Base-by-base conservation (phyloP, 139 green algal genomes). In the Micromonas pusilla region DNA sequence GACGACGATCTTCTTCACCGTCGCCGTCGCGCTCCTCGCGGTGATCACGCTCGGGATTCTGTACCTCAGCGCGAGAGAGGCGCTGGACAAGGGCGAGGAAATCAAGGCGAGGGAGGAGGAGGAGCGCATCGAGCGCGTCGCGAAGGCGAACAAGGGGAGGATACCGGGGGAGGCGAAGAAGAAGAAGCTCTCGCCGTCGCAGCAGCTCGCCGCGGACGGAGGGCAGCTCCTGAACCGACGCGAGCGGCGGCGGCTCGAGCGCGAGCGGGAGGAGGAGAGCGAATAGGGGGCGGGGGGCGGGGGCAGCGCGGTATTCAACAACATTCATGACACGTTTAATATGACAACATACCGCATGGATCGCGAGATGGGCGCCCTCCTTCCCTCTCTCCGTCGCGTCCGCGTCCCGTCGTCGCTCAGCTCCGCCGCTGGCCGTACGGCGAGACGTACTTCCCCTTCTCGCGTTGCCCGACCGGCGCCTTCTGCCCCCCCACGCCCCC, bases 111-210 rank as follows among this genome's bases (percentile, higher is more conserved):
- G 66, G 37, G 66, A 73, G 33, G 66, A 73, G 37, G 33, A 54
- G 33, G 66, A 73, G 37, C 66, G 66, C 31, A 28, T 53, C 1
- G 66, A 52, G 20, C 66, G 66, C 1, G 33, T 73, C 32, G 3
- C 52, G 13, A 31, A 52, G 66, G 66, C 66, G 66, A 73, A 73
- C 66, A 73, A 73, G 37, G 33, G 33, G 20, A 73, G 52, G 20
- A 53, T 57, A 57, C 28, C 66, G 32, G 32, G 28, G 33, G 52
- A 73, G 66, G 30, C 66, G 16, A 73, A 73, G 33, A 32, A 36
- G 62, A 4, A 30, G 62, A 68, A 68, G 62, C 16, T 73, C 28
- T 53, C 30, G 21, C 28, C 28, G 2, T 70, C 31, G 9, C 9
- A 23, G 45, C 45, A 57, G 45, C n/a, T n/a, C n/a, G n/a, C n/a